Evolutionary conservation across 306 rosid genomes (phyloP).

Genomic region (Purshia tridentata): DNA sequence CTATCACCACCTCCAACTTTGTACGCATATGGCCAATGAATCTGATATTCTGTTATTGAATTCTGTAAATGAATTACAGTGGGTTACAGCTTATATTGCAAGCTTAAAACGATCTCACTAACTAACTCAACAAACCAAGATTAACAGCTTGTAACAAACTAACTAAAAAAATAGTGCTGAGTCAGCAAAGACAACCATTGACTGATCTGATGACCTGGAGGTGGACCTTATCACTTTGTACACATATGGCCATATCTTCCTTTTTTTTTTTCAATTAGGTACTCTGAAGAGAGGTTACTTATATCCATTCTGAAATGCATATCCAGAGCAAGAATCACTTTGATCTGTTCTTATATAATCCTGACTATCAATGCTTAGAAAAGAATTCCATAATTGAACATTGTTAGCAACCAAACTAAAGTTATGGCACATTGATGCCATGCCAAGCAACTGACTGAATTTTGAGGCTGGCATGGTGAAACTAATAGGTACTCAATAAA

Average conservation of each 20-base stretch:
- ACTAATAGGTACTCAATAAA: neutral
- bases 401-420: neutral
- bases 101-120: too few relatives aligned
- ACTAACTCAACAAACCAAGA: too few relatives aligned
- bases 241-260: neutral
- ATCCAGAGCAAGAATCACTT: neutral
- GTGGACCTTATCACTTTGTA: too few relatives aligned
- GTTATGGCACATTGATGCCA: neutral
- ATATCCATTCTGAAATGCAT: conserved; percentile 1
- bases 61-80: too few relatives aligned
- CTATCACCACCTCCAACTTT: neutral
- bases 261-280: neutral
- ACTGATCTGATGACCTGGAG: too few relatives aligned
- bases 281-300: neutral
- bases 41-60: too few relatives aligned
- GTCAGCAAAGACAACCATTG: too few relatives aligned
- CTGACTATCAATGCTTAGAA: neutral
- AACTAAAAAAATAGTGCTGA: too few relatives aligned
- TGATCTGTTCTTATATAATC: neutral
- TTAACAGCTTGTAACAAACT: too few relatives aligned
- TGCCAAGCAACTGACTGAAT: neutral
- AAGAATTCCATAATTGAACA: neutral
- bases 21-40: too few relatives aligned
- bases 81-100: too few relatives aligned
- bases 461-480: neutral